Evolutionary conservation across 106 monocot genomes (phyloP).

Genomic region (Apostasia ramifera): DNA sequence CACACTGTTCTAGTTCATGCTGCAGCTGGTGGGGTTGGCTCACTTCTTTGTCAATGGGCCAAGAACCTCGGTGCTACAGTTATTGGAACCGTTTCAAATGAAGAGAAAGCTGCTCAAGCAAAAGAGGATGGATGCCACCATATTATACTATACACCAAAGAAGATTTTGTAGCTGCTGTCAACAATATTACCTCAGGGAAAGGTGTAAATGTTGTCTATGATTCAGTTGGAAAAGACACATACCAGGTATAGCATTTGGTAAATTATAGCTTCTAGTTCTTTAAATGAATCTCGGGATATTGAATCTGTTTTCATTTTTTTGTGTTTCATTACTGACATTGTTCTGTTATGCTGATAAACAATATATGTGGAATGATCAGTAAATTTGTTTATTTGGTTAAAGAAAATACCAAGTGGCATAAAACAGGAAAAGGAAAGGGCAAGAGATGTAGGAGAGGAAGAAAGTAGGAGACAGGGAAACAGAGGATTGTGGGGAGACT

Average conservation of each 20-base stretch:
- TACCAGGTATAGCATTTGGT: slow-evolving; percentile 35
- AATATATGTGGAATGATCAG: too few species aligned
- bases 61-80: slow-evolving; percentile 76
- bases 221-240: slow-evolving; percentile 81
- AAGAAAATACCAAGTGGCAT: too few species aligned
- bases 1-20: slow-evolving; percentile 75
- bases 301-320: too few species aligned
- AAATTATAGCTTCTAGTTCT: too few species aligned
- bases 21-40: slow-evolving; percentile 81
- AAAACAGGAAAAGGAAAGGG: too few species aligned
- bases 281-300: too few species aligned
- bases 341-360: too few species aligned
- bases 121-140: slow-evolving; percentile 72
- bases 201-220: slow-evolving; percentile 80
- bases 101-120: slow-evolving; percentile 73
- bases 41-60: slow-evolving; percentile 80
- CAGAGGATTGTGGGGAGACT: too few species aligned
- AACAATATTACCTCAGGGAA: slow-evolving; percentile 55
- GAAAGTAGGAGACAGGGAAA: too few species aligned
- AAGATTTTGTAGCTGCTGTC: slow-evolving; percentile 55
- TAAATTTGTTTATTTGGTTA: too few species aligned
- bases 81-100: slow-evolving; percentile 68
- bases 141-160: slow-evolving; percentile 57
- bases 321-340: too few species aligned
- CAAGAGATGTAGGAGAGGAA: too few species aligned